phyloP scores from a whole-genome alignment of 2,329 filamentous ascomycete genomes.

The Epichloe elymi region DNA sequence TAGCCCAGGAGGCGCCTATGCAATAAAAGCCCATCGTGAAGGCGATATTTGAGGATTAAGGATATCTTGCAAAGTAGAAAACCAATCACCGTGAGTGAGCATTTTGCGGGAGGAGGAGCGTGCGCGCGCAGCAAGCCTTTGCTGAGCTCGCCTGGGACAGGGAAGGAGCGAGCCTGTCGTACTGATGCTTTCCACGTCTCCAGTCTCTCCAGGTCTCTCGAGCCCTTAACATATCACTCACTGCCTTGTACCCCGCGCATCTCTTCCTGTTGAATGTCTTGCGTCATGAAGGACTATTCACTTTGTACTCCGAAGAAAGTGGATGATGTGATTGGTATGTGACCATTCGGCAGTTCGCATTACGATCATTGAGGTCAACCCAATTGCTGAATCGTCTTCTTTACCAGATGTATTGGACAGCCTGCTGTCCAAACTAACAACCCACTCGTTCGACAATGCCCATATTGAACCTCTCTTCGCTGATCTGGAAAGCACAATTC shows the following conservation, averaged over 20 bases:
- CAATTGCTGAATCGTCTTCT: not conserved
- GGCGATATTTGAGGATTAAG: not conserved
- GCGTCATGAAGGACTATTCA: not conserved
- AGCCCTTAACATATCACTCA: not conserved
- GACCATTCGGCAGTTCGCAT: not conserved
- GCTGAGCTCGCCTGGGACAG: not conserved
- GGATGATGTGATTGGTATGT: slow-evolving; percentile 2
- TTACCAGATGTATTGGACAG: slow-evolving; percentile 16
- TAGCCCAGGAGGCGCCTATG: not conserved
- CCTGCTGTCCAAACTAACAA: slow-evolving; percentile 13
- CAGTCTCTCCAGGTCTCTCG: too few relatives aligned
- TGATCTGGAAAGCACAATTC: slow-evolving; percentile 17
- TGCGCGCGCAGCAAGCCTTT: not conserved
- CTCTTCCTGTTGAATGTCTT: not conserved
- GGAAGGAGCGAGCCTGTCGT: slow-evolving; percentile 1
- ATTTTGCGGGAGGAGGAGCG: not conserved
- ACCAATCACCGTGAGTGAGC: not conserved
- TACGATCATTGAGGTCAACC: not conserved
- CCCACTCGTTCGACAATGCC: slow-evolving; percentile 16
- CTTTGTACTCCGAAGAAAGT: not conserved
- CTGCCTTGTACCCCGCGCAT: too few relatives aligned
- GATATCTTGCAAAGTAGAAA: not conserved
- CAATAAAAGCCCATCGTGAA: not conserved
- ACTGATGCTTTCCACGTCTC: too few relatives aligned
- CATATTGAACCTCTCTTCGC: slow-evolving; percentile 26